Evolutionary conservation across 352 stramenopile species (phyloP).

Genomic region (Bremia lactucae): DNA sequence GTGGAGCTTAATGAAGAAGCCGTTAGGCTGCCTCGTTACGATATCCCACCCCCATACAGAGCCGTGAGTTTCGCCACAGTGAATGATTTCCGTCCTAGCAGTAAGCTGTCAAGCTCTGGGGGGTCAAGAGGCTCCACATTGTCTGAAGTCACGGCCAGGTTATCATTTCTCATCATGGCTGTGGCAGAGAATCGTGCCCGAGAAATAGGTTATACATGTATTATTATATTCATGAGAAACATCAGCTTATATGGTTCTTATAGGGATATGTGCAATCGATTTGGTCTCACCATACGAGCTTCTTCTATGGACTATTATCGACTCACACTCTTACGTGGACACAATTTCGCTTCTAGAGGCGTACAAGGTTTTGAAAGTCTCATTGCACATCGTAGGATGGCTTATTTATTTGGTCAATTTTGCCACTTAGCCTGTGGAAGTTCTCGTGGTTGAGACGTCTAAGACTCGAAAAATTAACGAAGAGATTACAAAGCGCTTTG

Average conservation of each 20-base stretch:
- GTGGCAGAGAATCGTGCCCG: constrained; percentile 48
- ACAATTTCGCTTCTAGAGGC: constrained; percentile 58
- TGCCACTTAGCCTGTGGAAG: constrained; percentile 44
- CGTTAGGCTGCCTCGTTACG: constrained; percentile 21
- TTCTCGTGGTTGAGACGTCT: constrained; percentile 54
- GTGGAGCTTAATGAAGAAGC: constrained; percentile 28
- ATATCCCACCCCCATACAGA: constrained; percentile 16
- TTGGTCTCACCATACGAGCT: constrained; percentile 59
- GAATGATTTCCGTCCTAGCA: neutral
- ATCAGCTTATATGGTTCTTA: neutral
- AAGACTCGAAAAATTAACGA: constrained; percentile 58
- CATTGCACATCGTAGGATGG: neutral
- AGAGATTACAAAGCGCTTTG: constrained; percentile 52
- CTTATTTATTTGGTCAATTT: neutral
- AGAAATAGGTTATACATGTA: constrained; percentile 34
- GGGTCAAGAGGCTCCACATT: constrained; percentile 16
- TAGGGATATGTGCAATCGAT: constrained; percentile 64
- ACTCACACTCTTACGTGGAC: constrained; percentile 65
- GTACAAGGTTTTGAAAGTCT: constrained; percentile 35
- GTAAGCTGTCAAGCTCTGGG: constrained; percentile 5
- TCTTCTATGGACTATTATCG: constrained; percentile 68
- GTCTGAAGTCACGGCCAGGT: constrained; percentile 7
- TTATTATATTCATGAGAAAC: neutral
- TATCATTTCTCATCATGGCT: constrained; percentile 47
- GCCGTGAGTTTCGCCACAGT: constrained; percentile 4